phyloP scores from a whole-genome alignment of 352 stramenopile genomes.

The Phytophthora pistaciae region DNA sequence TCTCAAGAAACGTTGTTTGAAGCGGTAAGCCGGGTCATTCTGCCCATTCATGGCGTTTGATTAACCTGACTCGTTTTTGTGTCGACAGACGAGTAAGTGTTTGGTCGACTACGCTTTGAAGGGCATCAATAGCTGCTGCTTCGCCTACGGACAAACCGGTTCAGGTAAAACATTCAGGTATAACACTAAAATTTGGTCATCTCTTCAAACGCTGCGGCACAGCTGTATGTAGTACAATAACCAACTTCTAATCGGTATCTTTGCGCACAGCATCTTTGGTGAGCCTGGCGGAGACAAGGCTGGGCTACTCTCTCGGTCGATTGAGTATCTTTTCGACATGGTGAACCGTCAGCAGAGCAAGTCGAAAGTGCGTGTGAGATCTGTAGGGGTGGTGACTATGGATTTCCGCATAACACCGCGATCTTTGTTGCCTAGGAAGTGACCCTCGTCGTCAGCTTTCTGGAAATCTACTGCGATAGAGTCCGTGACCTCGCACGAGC shows the following conservation, averaged over 20 bases:
- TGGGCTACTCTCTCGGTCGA: constrained; percentile 89
- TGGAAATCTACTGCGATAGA: constrained; percentile 96
- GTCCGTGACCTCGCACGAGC: constrained; percentile 92
- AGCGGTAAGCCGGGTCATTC: constrained; percentile 37
- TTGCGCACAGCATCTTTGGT: constrained; percentile 85
- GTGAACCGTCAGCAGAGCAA: constrained; percentile 72
- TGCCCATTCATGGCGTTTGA: neutral
- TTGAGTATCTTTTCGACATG: constrained; percentile 92
- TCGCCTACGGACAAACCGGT: constrained; percentile 93
- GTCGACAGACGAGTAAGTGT: constrained; percentile 75
- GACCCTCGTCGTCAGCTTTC: constrained; percentile 90
- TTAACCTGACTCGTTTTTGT: neutral
- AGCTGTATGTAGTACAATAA: neutral
- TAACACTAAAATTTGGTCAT: neutral
- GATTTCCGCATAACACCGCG: neutral
- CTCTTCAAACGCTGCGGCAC: neutral
- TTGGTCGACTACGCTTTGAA: constrained; percentile 92
- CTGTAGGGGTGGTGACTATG: neutral
- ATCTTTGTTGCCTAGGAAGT: constrained; percentile 55
- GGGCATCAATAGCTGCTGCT: constrained; percentile 95
- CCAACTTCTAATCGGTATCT: neutral
- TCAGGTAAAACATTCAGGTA: constrained; percentile 89
- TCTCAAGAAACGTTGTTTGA: constrained; percentile 79
- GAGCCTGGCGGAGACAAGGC: constrained; percentile 78
- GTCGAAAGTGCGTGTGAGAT: constrained; percentile 50